A percentile compares a stretch with the other conserved stretches of the same genome.
phyloP scores from a whole-genome alignment of 768 basidiomycete genomes.

The Amanita polypyramis region DNA sequence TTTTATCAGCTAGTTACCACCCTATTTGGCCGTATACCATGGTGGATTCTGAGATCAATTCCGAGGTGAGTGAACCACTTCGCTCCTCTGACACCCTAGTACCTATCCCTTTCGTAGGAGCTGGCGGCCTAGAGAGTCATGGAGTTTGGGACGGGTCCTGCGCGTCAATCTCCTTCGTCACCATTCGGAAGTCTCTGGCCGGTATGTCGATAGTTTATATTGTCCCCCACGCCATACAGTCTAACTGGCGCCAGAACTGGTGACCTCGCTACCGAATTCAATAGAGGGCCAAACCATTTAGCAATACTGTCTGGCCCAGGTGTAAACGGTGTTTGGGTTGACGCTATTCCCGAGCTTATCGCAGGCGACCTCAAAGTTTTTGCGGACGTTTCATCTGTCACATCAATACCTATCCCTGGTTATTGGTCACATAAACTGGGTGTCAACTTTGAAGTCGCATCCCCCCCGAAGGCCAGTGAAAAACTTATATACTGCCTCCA shows the following conservation, averaged over 20 bases:
- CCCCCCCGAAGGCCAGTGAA: constrained; percentile 34
- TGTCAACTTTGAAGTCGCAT: constrained; percentile 21
- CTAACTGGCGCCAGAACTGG: constrained; percentile 22
- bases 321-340: constrained; percentile 42
- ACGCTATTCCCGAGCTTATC: constrained; percentile 29
- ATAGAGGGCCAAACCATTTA: constrained; percentile 25
- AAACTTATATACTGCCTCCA: constrained; percentile 55
- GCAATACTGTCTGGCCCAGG: constrained; percentile 29
- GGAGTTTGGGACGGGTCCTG: constrained; percentile 32
- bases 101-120: constrained; percentile 17
- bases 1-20: constrained; percentile 29
- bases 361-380: constrained; percentile 31
- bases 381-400: constrained; percentile 28
- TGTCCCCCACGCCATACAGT: neutral
- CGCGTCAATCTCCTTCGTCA: constrained; percentile 24
- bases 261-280: constrained; percentile 19
- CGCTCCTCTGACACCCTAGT: neutral
- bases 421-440: constrained; percentile 45
- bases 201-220: constrained; percentile 15
- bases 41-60: constrained; percentile 32
- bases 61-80: constrained; percentile 19
- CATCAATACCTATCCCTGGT: constrained; percentile 37
- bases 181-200: constrained; percentile 13
- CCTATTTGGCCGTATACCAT: constrained; percentile 33
- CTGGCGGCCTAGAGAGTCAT: constrained; percentile 34